phyloP scores from a whole-genome alignment of 352 stramenopile species.

The Phytophthora agathidicida region DNA sequence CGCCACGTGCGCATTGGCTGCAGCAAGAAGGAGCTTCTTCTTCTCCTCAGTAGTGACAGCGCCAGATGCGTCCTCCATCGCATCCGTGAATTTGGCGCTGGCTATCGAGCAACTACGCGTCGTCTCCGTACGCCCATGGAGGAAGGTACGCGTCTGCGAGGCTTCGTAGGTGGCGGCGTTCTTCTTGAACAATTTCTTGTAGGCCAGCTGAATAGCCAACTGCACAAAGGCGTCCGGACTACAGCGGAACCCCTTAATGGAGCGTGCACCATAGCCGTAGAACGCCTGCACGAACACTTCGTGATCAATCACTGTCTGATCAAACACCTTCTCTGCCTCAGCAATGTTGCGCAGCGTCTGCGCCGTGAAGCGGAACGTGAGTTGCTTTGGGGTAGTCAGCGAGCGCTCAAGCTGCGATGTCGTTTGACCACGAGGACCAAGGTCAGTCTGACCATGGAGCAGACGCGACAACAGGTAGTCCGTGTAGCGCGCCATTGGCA shows the following conservation, averaged over 20 bases:
- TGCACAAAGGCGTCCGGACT: slow-evolving; percentile 96
- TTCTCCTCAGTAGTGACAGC: slow-evolving; percentile 41
- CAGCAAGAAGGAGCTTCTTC: slow-evolving; percentile 47
- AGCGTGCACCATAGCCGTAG: slow-evolving; percentile 86
- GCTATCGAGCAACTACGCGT: slow-evolving; percentile 83
- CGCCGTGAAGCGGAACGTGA: slow-evolving; percentile 61
- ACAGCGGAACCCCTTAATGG: slow-evolving; percentile 91
- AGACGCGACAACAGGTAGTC: slow-evolving; percentile 70
- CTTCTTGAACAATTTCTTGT: slow-evolving; percentile 72
- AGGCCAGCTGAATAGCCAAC: slow-evolving; percentile 95
- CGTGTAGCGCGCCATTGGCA: slow-evolving; percentile 77
- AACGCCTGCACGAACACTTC: slow-evolving; percentile 90
- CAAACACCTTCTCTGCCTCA: slow-evolving; percentile 60
- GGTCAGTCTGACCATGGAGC: slow-evolving; percentile 51
- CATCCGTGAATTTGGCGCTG: slow-evolving; percentile 88
- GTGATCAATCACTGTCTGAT: slow-evolving; percentile 83
- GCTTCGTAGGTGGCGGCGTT: slow-evolving; percentile 94
- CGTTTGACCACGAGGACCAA: slow-evolving; percentile 49
- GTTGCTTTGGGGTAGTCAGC: slow-evolving; percentile 38
- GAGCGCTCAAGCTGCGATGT: slow-evolving; percentile 41
- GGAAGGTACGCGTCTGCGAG: slow-evolving; percentile 93
- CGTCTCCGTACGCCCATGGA: slow-evolving; percentile 95
- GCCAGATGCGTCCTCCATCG: slow-evolving; percentile 66
- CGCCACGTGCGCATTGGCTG: slow-evolving; percentile 54
- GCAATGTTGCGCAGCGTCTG: slow-evolving; percentile 56